Percentiles rank a stretch among this genome's conserved stretches.
phyloP scores from a whole-genome alignment of 371 early-diverging fungal species.

The Mucor piriformis region DNA sequence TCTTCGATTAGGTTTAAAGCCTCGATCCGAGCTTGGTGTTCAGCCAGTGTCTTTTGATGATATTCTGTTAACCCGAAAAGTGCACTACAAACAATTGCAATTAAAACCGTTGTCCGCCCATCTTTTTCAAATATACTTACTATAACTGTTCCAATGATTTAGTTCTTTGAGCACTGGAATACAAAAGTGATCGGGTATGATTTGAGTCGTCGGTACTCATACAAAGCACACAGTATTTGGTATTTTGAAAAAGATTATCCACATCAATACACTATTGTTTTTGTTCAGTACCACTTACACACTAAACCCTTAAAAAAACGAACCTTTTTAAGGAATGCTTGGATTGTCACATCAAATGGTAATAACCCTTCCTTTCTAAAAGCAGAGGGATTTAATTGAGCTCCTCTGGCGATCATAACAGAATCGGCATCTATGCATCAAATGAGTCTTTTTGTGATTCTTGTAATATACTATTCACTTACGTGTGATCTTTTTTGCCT shows the following conservation, averaged over 20 bases:
- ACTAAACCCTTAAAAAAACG: neutral
- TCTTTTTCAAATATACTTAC: neutral
- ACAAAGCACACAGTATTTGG: conserved; percentile 87
- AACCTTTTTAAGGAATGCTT: conserved; percentile 67
- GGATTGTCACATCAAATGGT: conserved; percentile 56
- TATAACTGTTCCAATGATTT: conserved; percentile 55
- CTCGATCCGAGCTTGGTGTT: conserved; percentile 30
- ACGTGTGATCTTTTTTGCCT: conserved; percentile 55
- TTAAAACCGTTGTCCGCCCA: neutral
- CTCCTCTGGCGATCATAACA: conserved; percentile 91
- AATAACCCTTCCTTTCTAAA: conserved; percentile 72
- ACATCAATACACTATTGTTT: conserved; percentile 42
- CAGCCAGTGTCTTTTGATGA: conserved; percentile 31
- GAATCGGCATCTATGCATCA: conserved; percentile 46
- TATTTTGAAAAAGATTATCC: conserved; percentile 79
- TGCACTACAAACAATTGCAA: conserved; percentile 19
- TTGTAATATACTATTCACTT: conserved; percentile 23
- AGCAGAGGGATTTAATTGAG: conserved; percentile 81
- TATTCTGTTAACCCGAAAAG: conserved; percentile 47
- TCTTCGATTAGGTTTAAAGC: neutral
- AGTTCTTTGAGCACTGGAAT: conserved; percentile 47
- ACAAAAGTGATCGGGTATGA: conserved; percentile 52
- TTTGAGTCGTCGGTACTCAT: conserved; percentile 70
- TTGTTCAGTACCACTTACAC: neutral
- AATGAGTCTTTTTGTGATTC: neutral